Percentiles rank a stretch among this genome's conserved stretches.
Evolutionary conservation across 2,329 filamentous ascomycete genomes (phyloP).

Genomic region (Aspergillus sp.): DNA sequence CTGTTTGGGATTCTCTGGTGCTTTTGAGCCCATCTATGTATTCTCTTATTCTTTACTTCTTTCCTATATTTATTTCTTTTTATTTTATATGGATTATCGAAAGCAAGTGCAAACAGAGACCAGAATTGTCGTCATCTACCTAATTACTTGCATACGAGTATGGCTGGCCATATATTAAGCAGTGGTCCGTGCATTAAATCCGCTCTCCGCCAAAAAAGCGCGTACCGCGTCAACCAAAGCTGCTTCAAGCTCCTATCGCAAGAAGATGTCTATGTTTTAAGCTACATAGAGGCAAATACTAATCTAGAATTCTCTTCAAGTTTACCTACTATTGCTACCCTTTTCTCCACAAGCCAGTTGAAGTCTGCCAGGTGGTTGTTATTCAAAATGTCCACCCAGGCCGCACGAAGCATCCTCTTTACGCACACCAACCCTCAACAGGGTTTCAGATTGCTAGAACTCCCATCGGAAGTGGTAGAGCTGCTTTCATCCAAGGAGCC

Average conservation of each 20-base stretch:
- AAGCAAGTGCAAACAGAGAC: too few species aligned
- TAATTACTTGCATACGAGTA: conserved; percentile 1
- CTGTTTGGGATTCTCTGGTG: too few species aligned
- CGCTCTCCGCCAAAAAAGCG: conserved; percentile 5
- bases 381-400: conserved; percentile 35
- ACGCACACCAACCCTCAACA: conserved; percentile 43
- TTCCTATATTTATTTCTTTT: background rate
- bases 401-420: conserved; percentile 32
- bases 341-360: too few species aligned
- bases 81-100: too few species aligned
- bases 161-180: conserved; percentile 20
- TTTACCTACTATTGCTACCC: too few species aligned
- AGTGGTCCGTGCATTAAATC: conserved; percentile 25
- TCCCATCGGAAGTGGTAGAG: conserved; percentile 54
- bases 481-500: conserved; percentile 47
- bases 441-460: conserved; percentile 56
- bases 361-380: too few species aligned
- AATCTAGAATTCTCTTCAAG: too few species aligned
- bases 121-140: background rate
- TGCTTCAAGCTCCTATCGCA: too few species aligned
- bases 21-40: too few species aligned
- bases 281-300: background rate
- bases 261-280: too few species aligned
- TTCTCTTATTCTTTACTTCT: too few species aligned
- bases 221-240: conserved; percentile 14